phyloP scores from a whole-genome alignment of 768 basidiomycete genomes.

The Boletus sp. region DNA sequence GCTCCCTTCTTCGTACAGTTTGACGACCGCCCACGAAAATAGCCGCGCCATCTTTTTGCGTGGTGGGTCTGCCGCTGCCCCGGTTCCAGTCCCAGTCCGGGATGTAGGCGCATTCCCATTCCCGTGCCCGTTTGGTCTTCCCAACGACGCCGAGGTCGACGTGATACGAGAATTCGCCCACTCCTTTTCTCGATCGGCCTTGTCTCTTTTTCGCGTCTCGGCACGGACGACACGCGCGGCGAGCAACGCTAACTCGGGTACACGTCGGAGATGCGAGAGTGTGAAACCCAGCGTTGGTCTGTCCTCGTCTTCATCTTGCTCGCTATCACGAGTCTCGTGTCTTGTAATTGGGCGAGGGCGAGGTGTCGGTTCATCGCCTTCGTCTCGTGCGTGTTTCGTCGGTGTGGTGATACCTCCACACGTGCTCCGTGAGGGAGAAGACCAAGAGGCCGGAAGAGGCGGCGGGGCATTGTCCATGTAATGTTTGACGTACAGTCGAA shows the following conservation, averaged over 20 bases:
- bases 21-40: conserved; percentile 61
- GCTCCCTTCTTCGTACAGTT: conserved; percentile 67
- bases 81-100: neutral
- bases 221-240: conserved; percentile 63
- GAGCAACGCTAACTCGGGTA: conserved; percentile 65
- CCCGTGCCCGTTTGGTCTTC: neutral
- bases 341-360: neutral
- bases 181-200: conserved; percentile 43
- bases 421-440: conserved; percentile 2
- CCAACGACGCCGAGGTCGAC: neutral
- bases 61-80: conserved; percentile 17
- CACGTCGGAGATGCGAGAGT: conserved; percentile 70
- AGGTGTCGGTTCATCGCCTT: conserved; percentile 12
- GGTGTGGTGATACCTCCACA: conserved; percentile 22
- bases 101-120: neutral
- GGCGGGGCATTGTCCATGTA: conserved; percentile 62
- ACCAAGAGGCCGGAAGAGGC: neutral
- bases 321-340: neutral
- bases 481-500: conserved; percentile 74
- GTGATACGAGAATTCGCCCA: neutral
- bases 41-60: conserved; percentile 59
- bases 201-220: conserved; percentile 52
- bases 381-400: conserved; percentile 30
- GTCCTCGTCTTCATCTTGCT: neutral
- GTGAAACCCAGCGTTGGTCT: conserved; percentile 49